Conservation (phyloP, 2,329 filamentous ascomycete species). For the Talaromyces sp. region DNA sequence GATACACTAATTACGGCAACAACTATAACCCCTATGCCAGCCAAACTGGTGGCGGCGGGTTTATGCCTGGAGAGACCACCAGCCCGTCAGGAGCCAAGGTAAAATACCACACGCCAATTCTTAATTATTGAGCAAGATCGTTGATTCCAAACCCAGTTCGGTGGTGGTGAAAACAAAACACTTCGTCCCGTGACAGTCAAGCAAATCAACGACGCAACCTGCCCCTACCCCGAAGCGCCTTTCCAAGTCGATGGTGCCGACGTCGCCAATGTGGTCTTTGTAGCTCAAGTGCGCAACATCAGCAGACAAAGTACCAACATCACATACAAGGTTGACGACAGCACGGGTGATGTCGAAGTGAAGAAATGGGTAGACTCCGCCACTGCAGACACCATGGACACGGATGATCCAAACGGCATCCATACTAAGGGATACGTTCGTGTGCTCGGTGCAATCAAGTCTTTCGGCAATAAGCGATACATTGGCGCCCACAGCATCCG, state of each 20-base stretch:
- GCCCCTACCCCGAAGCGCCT: constrained; percentile 72
- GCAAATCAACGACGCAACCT: constrained; percentile 81
- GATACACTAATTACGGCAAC: constrained; percentile 35
- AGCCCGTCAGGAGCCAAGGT: constrained; percentile 51
- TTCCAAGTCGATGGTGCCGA: constrained; percentile 81
- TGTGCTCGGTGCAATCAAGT: constrained; percentile 81
- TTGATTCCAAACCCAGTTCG: constrained; percentile 10
- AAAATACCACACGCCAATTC: neutral
- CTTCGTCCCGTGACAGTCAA: constrained; percentile 94
- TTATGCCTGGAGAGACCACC: constrained; percentile 57
- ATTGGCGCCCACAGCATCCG: constrained; percentile 80
- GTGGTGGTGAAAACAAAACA: constrained; percentile 73
- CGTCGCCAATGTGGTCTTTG: constrained; percentile 76
- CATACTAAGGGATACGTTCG: constrained; percentile 78
- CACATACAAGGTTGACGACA: constrained; percentile 92
- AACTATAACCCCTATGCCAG: constrained; percentile 59
- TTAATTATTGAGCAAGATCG: neutral
- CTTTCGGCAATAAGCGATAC: constrained; percentile 80
- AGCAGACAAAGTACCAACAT: constrained; percentile 86
- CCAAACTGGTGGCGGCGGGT: constrained; percentile 55
- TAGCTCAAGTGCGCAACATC: constrained; percentile 88
- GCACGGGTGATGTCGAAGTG: constrained; percentile 86
- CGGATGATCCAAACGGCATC: constrained; percentile 56
- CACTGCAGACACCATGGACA: constrained; percentile 49
- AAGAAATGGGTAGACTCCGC: constrained; percentile 52